Conservation (phyloP, 192 early-diverging fungal genomes). For the Coemansia brasiliensis region DNA sequence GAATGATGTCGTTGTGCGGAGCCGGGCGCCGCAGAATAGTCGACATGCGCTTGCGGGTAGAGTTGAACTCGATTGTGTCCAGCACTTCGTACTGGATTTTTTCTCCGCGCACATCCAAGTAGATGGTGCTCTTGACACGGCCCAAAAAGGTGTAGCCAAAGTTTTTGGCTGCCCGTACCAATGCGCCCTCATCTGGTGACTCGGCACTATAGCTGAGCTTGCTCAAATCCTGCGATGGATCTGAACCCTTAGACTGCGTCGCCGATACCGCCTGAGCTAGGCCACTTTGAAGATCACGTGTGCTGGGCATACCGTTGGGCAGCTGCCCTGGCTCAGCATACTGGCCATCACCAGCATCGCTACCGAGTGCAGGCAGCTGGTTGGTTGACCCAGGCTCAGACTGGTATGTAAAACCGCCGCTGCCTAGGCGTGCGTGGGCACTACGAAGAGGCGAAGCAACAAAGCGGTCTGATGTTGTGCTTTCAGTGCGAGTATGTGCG, state of each 20-base stretch:
- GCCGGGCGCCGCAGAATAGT: slow-evolving; percentile 75
- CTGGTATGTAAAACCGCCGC: slow-evolving; percentile 1
- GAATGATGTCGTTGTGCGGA: slow-evolving; percentile 74
- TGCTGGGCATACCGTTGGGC: background rate
- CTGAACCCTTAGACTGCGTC: slow-evolving; percentile 11
- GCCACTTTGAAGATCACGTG: slow-evolving; percentile 7
- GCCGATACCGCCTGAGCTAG: slow-evolving; percentile 5
- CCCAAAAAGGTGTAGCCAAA: slow-evolving; percentile 75
- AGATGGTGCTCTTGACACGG: slow-evolving; percentile 57
- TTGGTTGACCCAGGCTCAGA: slow-evolving; percentile 10
- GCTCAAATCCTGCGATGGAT: slow-evolving; percentile 18
- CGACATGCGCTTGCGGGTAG: slow-evolving; percentile 94
- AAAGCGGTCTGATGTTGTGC: slow-evolving; percentile 10
- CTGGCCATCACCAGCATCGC: background rate
- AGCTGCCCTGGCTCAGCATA: background rate
- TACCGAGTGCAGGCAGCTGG: background rate
- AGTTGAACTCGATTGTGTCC: slow-evolving; percentile 92
- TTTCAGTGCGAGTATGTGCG: slow-evolving; percentile 7
- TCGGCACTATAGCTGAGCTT: slow-evolving; percentile 56
- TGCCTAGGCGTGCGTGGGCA: background rate
- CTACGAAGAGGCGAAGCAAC: slow-evolving; percentile 10
- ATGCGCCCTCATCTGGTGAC: slow-evolving; percentile 81
- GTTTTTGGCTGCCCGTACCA: slow-evolving; percentile 78
- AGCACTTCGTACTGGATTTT: slow-evolving; percentile 72
- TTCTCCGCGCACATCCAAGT: slow-evolving; percentile 70